A percentile compares a stretch with the other conserved stretches of the same genome.
Evolutionary conservation across 176 grass and related monocot species (phyloP).

Genomic region (Alloteropsis semialata): DNA sequence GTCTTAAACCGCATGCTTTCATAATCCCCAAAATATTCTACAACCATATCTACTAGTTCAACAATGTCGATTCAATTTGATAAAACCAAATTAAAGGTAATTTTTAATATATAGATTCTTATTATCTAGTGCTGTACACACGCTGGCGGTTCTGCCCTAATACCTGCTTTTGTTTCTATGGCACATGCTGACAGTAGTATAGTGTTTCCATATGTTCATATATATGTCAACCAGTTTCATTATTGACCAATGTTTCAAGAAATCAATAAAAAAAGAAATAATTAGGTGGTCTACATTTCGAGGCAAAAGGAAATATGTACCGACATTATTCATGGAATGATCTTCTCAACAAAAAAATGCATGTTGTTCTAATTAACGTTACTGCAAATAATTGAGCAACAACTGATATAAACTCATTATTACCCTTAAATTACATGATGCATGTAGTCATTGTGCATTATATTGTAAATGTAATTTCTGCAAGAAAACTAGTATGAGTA

Average conservation of each 20-base stretch:
- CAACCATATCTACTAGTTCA: neutral
- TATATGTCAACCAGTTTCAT: neutral
- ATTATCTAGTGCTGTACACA: neutral
- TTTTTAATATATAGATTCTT: neutral
- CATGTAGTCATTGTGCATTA: neutral
- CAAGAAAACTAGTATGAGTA: neutral
- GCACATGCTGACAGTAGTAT: neutral
- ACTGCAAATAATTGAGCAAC: neutral
- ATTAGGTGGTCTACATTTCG: neutral
- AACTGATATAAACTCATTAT: neutral
- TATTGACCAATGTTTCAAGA: neutral
- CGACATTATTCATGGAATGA: too few species aligned
- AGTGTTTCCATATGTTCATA: neutral
- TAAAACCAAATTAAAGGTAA: too few species aligned
- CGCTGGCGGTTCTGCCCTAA: neutral
- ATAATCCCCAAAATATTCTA: neutral
- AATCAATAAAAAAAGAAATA: neutral
- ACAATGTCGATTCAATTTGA: neutral
- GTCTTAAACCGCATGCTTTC: neutral
- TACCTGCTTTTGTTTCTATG: neutral
- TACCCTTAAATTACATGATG: neutral
- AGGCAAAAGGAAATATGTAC: neutral
- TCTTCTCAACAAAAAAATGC: neutral
- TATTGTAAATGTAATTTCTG: neutral
- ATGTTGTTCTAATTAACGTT: neutral